Evolutionary conservation across 306 rosid genomes (phyloP).

Genomic region (Vigna trinervia): DNA sequence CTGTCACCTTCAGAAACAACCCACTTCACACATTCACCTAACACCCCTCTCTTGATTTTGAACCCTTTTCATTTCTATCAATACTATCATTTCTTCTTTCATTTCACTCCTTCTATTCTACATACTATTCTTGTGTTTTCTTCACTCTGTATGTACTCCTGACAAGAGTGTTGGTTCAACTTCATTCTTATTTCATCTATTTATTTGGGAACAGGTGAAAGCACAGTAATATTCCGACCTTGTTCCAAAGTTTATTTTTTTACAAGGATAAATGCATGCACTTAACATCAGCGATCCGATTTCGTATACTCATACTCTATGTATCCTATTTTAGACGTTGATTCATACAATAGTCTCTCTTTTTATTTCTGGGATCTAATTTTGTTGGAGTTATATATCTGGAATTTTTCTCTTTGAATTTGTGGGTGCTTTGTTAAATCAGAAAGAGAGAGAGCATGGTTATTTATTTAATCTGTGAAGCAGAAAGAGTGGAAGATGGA

Average conservation of each 20-base stretch:
- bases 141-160: slow-evolving; percentile 3
- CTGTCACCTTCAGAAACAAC: slow-evolving; percentile 4
- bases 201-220: slow-evolving; percentile 15
- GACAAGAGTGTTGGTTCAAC: not conserved
- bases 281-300: slow-evolving; percentile 12
- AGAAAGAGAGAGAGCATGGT: not conserved
- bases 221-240: slow-evolving; percentile 40
- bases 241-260: slow-evolving; percentile 9
- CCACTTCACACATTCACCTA: slow-evolving; percentile 40
- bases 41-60: not conserved
- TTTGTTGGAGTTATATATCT: not conserved
- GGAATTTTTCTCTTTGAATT: slow-evolving; percentile 3
- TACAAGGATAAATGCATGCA: not conserved
- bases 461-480: slow-evolving; percentile 4
- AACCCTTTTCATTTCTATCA: not conserved
- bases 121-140: not conserved
- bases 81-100: not conserved
- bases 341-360: not conserved
- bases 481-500: slow-evolving; percentile 34
- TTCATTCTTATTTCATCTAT: not conserved
- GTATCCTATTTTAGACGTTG: slow-evolving; percentile 23
- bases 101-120: not conserved
- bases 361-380: slow-evolving; percentile 7
- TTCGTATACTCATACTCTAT: not conserved
- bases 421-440: slow-evolving; percentile 7